Evolutionary conservation across 2,329 filamentous ascomycete genomes (phyloP), one percentile per base, ranked within the genome.

Genomic region (Davidsoniella australis): DNA sequence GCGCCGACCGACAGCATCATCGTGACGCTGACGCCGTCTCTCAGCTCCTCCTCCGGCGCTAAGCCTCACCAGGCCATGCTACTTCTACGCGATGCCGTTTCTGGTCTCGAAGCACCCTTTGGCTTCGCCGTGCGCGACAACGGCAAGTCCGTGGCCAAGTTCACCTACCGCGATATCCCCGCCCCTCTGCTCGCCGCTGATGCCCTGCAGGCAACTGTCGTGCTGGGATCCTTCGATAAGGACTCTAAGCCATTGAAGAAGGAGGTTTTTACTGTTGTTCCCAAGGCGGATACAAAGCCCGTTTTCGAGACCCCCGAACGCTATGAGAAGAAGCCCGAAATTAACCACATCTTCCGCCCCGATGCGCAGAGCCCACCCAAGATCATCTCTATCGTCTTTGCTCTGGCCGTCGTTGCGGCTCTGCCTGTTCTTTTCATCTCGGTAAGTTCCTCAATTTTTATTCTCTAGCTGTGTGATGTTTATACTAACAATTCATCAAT

Each of bases 21-120:
- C 69, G 68, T 98, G 56, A 66, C 78, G 56, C 68, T 98, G 58
- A 94, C 86, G 33, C 75, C 85, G 7, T 82, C 82, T 62, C 85
- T 94, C 60, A 80, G 76, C 61, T 78, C 79, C 65, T 80, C 78
- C 57, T 73, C 76, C 43, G 89, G 87, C 71, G 48, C 14, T 2
- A 78, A 84, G 56, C 86, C 91, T 57, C 91, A 98, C 66, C 91
- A 98, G 66, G 87, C 87, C 5, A 95, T 95, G 69, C 72, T 98
- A 48, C 72, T 91, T 14, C 66, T 98, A 51, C 80, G 76, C 58
- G 87, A 96, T 57, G 68, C 73, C 9, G 68, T 71, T 10, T 80
- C 79, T 9, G 85, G 85, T 36, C 70, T 98, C 43, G 88, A 96
- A 64, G 80, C 87, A 20, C 87, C 88, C 1, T 94, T 89, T 59